Evolutionary conservation across 495 filamentous ascomycete genomes (phyloP).

Genomic region (Neohortaea acidophila): DNA sequence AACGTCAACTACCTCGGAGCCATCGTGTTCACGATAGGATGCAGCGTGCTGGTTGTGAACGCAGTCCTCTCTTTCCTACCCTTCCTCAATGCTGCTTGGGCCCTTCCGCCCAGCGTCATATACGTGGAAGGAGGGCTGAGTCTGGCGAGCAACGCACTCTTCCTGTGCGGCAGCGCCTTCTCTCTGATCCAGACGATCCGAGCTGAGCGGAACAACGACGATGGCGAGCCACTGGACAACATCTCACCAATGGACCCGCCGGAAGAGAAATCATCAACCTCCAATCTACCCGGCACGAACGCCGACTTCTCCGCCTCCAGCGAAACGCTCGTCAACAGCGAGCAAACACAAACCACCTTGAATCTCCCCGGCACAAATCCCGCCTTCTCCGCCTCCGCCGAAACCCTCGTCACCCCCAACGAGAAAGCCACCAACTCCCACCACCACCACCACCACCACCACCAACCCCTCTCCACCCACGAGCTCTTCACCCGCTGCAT

Average conservation of each 20-base stretch:
- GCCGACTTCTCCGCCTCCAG: background rate
- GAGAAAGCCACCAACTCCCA: background rate
- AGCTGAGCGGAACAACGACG: slow-evolving; percentile 45
- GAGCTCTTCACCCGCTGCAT: slow-evolving; percentile 47
- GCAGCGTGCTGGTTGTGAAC: background rate
- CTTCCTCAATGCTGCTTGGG: background rate
- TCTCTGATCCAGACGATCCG: slow-evolving; percentile 52
- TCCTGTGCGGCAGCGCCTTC: slow-evolving; percentile 38
- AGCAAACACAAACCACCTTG: background rate
- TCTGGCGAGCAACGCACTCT: background rate
- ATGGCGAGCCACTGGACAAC: slow-evolving; percentile 51
- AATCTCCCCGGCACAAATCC: background rate
- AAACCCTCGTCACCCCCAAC: background rate
- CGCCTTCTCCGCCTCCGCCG: background rate
- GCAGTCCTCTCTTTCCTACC: slow-evolving; percentile 6
- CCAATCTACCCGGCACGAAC: background rate
- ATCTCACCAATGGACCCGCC: background rate
- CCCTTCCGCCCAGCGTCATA: background rate
- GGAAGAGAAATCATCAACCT: too few species aligned
- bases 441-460: background rate
- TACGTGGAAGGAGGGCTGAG: slow-evolving; percentile 2
- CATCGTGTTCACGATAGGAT: slow-evolving; percentile 1
- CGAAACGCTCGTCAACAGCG: background rate
- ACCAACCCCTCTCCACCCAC: slow-evolving; percentile 20
- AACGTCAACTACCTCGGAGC: slow-evolving; percentile 4